Evolutionary conservation across 257 asterid species (phyloP).

Genomic region (Petunia axillaris): DNA sequence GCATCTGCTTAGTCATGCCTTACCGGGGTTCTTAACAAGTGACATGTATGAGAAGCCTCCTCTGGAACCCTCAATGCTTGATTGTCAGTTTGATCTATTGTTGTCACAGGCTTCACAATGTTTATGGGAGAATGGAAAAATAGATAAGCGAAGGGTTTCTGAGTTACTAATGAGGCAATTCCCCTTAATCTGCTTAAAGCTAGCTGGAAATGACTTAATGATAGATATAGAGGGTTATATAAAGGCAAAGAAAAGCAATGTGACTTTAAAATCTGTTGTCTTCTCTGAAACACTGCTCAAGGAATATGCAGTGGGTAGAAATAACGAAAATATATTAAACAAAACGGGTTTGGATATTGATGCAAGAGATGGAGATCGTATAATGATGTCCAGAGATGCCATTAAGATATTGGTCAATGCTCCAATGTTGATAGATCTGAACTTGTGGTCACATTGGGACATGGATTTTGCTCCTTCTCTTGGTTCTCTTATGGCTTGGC

Average conservation of each 20-base stretch:
- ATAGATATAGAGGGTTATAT: constrained; percentile 39
- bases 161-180: constrained; percentile 75
- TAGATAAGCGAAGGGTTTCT: constrained; percentile 48
- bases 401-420: constrained; percentile 68
- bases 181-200: constrained; percentile 73
- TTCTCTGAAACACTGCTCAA: constrained; percentile 77
- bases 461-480: constrained; percentile 77
- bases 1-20: constrained; percentile 52
- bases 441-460: constrained; percentile 93
- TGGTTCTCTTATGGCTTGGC: constrained; percentile 86
- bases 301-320: constrained; percentile 35
- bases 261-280: constrained; percentile 51
- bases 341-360: constrained; percentile 34
- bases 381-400: constrained; percentile 69
- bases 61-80: constrained; percentile 72
- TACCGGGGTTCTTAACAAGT: constrained; percentile 54
- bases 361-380: constrained; percentile 37
- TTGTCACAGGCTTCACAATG: constrained; percentile 70
- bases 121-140: constrained; percentile 48
- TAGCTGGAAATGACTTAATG: constrained; percentile 42
- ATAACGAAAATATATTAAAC: constrained; percentile 39
- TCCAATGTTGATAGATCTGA: constrained; percentile 86
- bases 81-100: constrained; percentile 67
- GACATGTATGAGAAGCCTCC: constrained; percentile 43
- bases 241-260: constrained; percentile 43